Base-by-base conservation (phyloP, 805 yeast genomes). In the Kodamaea nitidulidarum region DNA sequence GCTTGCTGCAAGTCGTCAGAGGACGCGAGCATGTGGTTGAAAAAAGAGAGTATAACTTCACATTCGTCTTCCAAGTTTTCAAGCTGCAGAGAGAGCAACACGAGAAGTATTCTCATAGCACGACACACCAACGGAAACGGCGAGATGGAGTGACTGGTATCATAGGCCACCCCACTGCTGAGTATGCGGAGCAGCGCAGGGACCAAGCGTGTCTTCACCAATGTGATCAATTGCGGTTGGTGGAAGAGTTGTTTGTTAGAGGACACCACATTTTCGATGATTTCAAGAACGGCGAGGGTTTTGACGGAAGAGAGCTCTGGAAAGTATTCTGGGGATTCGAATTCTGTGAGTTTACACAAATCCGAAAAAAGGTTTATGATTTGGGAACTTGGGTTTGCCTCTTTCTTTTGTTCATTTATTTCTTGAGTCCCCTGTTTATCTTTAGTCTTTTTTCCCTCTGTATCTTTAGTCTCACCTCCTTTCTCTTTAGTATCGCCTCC, bases 141-240 rank as follows among this genome's bases (percentile, higher is more conserved):
- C 24, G 41, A 38, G 2, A 30, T 27, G 4, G 41, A 22, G 32
- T 34, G 29, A 11, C 21, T 15, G 33, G 34, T 16, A 15, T 30
- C 32, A 6, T 15, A 30, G 3, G 21, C 32, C 4, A 30, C 21
- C 32, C 21, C 32, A 11, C 32, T 30, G 12, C 32, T 30, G 32
- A 88, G 72, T 25, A 79, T 73, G 31, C 93, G 63, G 15, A 93
- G 63, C 14, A 91, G 63, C 7, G 87, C 70, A 0, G 98, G 98
- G 2, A 86, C 81, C 0, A 87, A 74, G 41, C 80, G 75, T 1
- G 78, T 73, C 51, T 91, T 68, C 16, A 90, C 60, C 9, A 88
- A 60, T 47, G 71, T 78, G 1, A 80, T 79, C 25, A 91, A 68
- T 50, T 87, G 96, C 1, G 55, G 62, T 46, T 82, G 88, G 2